phyloP scores from a whole-genome alignment of 345 rosid species.

The Lepidium sativum region DNA sequence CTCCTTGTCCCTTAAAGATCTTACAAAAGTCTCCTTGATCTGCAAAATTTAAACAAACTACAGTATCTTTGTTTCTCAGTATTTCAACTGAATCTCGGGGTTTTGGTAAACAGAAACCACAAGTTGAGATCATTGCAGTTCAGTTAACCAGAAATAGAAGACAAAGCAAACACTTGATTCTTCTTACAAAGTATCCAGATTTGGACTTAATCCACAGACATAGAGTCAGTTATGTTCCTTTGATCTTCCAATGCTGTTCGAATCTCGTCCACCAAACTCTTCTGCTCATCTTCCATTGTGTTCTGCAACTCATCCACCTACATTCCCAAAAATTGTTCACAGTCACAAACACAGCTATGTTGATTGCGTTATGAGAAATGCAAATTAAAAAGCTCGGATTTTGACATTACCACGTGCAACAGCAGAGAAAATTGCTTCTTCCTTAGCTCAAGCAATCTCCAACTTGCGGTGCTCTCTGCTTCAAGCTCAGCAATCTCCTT shows the following conservation, averaged over 20 bases:
- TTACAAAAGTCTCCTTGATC: neutral
- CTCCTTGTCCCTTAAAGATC: neutral
- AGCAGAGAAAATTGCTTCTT: slow-evolving; percentile 86
- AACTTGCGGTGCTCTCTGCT: slow-evolving; percentile 71
- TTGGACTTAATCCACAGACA: slow-evolving; percentile 25
- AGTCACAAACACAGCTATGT: neutral
- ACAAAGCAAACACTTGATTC: slow-evolving; percentile 6
- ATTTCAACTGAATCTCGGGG: neutral
- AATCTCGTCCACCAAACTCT: slow-evolving; percentile 78
- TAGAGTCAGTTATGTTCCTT: slow-evolving; percentile 45
- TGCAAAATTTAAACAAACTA: neutral
- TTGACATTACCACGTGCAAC: slow-evolving; percentile 74
- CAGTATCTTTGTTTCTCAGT: too few species aligned
- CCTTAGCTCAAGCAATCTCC: slow-evolving; percentile 87
- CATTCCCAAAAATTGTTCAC: neutral
- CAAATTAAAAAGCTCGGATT: neutral
- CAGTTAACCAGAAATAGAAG: neutral
- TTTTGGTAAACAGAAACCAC: neutral
- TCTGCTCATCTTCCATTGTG: slow-evolving; percentile 87
- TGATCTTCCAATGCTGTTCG: slow-evolving; percentile 68
- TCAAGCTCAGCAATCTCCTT: slow-evolving; percentile 75
- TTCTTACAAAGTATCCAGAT: neutral
- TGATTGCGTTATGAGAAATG: neutral
- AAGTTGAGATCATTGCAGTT: neutral
- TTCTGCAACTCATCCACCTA: slow-evolving; percentile 96